Base-by-base conservation (phyloP, 1,139 yeast species). In the Arxiozyma slooffiae region DNA sequence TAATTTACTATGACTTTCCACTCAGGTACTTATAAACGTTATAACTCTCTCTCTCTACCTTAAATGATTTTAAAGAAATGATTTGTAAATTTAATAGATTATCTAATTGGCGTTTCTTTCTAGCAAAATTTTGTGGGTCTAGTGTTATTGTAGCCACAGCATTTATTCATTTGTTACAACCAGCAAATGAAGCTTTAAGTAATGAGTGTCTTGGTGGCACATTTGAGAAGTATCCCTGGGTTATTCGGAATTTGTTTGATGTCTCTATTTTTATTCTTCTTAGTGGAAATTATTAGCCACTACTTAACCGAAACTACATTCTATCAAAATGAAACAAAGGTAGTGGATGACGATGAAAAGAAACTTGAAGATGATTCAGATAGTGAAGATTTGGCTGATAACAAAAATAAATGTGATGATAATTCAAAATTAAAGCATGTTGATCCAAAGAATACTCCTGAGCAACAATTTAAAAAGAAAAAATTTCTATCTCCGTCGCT, bases 111-210 rank as follows among this genome's bases (percentile, higher is more conserved):
- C 76, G 81, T 51, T 87, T 60, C 52, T 79, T 85, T 61, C 69
- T 82, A 44, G 85, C 89, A 50, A 86, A 85, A 62, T 86, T 78
- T 71, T 88, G 89, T 65, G 97, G 97, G 54, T 83, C 95, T 1
- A 97, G 97, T 48, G 96, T 89, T 48, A 89, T 89, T 62, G 75
- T 88, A 9, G 92, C 96, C 1, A 89, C 96, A 1, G 89, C 95
- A 0, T 84, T 87, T 60, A 82, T 89, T 51, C 97, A 89, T 69
- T 72, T 89, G 54, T 72, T 89, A 59, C 81, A 82, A 58, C 96
- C 96, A 0, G 95, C 95, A 3, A 71, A 75, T 53, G 83, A 80
- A 38, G 70, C 74, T 2, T 70, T 82, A 50, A 67, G 76, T 0
- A 60, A 71, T 49, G 71, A 70, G 7, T 81, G 87, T 67, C 72